Conservation (phyloP, 2,329 filamentous ascomycete species). For the Nemania diffusa region DNA sequence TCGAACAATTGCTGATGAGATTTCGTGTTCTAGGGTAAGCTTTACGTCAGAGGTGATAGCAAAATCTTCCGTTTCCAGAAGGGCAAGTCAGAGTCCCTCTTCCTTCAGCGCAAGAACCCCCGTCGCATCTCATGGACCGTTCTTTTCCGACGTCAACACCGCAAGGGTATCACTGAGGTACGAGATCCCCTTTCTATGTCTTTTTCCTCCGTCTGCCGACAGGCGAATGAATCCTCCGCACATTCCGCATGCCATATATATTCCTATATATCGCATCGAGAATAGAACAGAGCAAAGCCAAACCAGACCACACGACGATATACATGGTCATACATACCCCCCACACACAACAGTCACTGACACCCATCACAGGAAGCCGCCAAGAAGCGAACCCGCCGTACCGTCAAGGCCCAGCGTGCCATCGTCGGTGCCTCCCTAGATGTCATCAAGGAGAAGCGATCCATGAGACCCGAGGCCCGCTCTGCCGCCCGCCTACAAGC, state of each 20-base stretch:
- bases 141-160: constrained; percentile 98
- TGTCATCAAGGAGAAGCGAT: constrained; percentile 99
- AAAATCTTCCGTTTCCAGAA: constrained; percentile 99
- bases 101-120: constrained; percentile 99
- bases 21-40: constrained; percentile 79
- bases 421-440: constrained; percentile 99
- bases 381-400: constrained; percentile 99
- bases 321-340: neutral
- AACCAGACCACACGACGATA: neutral
- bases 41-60: constrained; percentile 99
- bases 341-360: constrained; percentile 49
- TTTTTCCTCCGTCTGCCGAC: neutral
- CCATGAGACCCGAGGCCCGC: constrained; percentile 94
- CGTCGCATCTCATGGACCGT: constrained; percentile 99
- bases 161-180: constrained; percentile 99
- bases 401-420: constrained; percentile 98
- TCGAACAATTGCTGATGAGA: constrained; percentile 24
- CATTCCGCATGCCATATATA: neutral
- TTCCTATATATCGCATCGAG: neutral
- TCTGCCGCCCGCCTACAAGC: constrained; percentile 87
- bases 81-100: constrained; percentile 99
- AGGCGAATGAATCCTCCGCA: neutral
- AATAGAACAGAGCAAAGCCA: neutral
- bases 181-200: constrained; percentile 52
- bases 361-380: constrained; percentile 84